These are phyloP conservation scores for Sanghuangporus sanghuang DNA, from an alignment of 1,284 basidiomycete genomes.

Conservation along the genomic window DNA sequence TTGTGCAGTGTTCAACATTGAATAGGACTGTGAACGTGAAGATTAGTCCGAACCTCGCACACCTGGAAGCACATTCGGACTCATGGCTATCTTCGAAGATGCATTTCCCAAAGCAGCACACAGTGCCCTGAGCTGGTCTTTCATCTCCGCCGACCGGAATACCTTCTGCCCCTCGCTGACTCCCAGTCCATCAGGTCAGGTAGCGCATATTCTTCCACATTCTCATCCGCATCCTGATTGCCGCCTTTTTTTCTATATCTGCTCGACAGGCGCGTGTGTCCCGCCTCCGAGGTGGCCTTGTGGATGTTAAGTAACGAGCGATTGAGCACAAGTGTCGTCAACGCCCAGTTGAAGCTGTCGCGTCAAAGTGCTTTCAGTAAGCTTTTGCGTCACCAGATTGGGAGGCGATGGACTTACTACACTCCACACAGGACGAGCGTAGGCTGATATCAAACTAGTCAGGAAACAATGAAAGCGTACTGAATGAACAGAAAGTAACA, in stretches of 20 bases:
- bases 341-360: constrained; percentile 14
- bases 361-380: background rate
- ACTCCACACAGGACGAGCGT: constrained; percentile 1
- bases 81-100: too few species aligned
- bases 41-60: too few species aligned
- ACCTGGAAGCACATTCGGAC: too few species aligned
- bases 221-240: background rate
- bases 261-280: background rate
- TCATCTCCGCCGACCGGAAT: background rate
- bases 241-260: background rate
- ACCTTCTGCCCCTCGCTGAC: background rate
- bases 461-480: background rate
- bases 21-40: too few species aligned
- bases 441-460: background rate
- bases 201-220: background rate
- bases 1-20: too few species aligned
- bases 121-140: too few species aligned
- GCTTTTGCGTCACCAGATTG: background rate
- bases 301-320: constrained; percentile 16
- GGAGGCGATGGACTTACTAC: background rate
- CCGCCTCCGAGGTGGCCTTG: background rate
- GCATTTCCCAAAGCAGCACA: too few species aligned
- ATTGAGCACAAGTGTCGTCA: constrained; percentile 16
- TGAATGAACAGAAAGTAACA: background rate
- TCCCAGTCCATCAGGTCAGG: background rate